Evolutionary conservation across 306 rosid species (phyloP).

Genomic region (Lathyrus oleraceus): DNA sequence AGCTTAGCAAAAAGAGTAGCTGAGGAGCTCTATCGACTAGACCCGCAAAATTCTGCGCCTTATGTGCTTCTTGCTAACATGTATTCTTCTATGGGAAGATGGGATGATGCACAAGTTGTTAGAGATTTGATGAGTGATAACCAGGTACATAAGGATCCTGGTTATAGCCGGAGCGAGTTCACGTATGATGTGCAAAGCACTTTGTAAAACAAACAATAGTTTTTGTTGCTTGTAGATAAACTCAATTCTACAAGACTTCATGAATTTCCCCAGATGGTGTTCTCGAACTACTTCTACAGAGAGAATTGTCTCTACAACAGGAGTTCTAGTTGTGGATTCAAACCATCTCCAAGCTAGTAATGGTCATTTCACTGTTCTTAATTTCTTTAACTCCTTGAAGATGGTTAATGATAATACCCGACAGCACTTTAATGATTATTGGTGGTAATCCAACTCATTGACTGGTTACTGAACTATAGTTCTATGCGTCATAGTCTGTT

Average conservation of each 20-base stretch:
- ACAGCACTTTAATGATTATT: not conserved
- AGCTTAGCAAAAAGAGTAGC: conserved; percentile 68
- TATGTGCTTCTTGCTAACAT: conserved; percentile 80
- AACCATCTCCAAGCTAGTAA: no score
- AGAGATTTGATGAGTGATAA: conserved; percentile 69
- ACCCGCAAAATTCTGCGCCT: conserved; percentile 58
- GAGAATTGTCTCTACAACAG: not conserved
- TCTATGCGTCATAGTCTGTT: conserved; percentile 55
- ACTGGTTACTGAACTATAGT: conserved; percentile 13
- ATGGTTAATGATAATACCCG: not conserved
- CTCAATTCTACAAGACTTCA: conserved; percentile 1
- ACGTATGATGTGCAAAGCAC: conserved; percentile 35
- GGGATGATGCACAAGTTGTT: conserved; percentile 71
- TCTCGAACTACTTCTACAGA: not conserved
- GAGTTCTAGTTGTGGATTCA: no score
- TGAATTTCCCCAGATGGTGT: not conserved
- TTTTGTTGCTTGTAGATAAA: conserved; percentile 10
- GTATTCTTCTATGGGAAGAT: conserved; percentile 78
- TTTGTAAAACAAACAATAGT: conserved; percentile 25
- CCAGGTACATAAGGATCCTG: conserved; percentile 60
- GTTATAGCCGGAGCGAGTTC: conserved; percentile 69
- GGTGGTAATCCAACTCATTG: conserved; percentile 3
- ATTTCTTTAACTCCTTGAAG: conserved; percentile 2
- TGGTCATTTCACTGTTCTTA: not conserved
- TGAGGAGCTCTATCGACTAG: conserved; percentile 60